A percentile compares a stretch with the other conserved stretches of the same genome.
phyloP scores from a whole-genome alignment of 1,284 basidiomycete genomes.

The Limonomyces culmigenus region DNA sequence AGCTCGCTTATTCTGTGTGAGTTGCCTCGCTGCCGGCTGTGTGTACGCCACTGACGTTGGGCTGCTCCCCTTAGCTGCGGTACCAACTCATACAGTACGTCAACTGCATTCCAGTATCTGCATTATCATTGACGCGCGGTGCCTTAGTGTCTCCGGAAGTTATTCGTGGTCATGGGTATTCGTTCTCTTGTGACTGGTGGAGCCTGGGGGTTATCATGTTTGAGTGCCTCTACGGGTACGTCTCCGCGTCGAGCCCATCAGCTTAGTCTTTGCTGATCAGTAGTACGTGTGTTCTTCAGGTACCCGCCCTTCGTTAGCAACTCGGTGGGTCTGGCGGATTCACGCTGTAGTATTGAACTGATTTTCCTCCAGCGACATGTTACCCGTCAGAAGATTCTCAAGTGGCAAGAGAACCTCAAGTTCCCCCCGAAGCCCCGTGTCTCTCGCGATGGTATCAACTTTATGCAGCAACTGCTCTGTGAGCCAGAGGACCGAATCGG shows the following conservation, averaged over 20 bases:
- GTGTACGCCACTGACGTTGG: conserved; percentile 9
- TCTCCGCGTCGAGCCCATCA: conserved; percentile 10
- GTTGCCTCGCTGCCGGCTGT: conserved; percentile 14
- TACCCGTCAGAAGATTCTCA: conserved; percentile 83
- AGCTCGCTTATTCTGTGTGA: conserved; percentile 90
- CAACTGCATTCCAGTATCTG: conserved; percentile 9
- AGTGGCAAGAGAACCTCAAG: conserved; percentile 78
- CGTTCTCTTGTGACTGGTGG: conserved; percentile 97
- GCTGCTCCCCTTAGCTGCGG: conserved; percentile 44
- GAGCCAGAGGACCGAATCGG: conserved; percentile 91
- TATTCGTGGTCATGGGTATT: conserved; percentile 83
- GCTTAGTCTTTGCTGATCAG: conserved; percentile 7
- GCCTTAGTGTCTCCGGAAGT: conserved; percentile 83
- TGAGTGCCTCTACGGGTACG: conserved; percentile 77
- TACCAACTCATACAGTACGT: conserved; percentile 82
- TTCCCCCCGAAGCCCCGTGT: conserved; percentile 78
- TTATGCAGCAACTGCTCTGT: conserved; percentile 81
- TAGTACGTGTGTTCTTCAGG: conserved; percentile 22
- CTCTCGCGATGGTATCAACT: conserved; percentile 71
- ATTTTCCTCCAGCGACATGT: conserved; percentile 54
- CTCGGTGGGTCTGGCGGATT: conserved; percentile 36
- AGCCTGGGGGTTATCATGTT: conserved; percentile 88
- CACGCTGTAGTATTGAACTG: neutral
- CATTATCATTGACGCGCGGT: conserved; percentile 7
- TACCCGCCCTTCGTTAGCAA: conserved; percentile 90